Evolutionary conservation across 129 eudicot genomes (phyloP), one percentile per base, ranked within the genome.

Genomic region (Artemisia argyi): DNA sequence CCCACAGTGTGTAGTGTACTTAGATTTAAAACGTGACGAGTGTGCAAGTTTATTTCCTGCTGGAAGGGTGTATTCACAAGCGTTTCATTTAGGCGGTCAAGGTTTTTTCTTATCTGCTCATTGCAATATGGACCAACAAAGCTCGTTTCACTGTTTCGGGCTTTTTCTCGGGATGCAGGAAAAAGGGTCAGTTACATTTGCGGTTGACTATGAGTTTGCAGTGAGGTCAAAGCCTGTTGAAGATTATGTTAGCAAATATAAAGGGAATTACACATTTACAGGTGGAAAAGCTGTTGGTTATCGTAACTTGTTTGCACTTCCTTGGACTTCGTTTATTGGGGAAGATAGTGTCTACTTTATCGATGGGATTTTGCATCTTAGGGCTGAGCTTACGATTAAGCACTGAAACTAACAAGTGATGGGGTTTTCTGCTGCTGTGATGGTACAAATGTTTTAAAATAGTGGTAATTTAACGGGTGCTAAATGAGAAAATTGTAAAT

Each of bases 211-310:
- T 5, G 97, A 93, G 80, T 93, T 93, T 87, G 83, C 97, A 11
- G 83, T 87, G 0, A 78, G 98, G 81, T 77, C 81, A 47, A 89
- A 80, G 71, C 83, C 84, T 0, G 26, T 35, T 0, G 87, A 84
- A 63, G 92, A 80, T 59, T 93, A 50, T 56, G 73, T 72, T 44
- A 85, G 84, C 76, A 93, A 84, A 75, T 87, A 83, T n/a, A 86
- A 73, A 61, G 92, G 96, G 12, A 85, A 71, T 56, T 82, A 87
- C 48, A 76, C 77, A 14, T 89, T 87, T 66, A 89, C 87, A 0
- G 98, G 92, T n/a, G 97, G 97, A 44, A 90, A 89, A 52, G 96
- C 92, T 10, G 92, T 89, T 7, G 98, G 98, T 20, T 87, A 83
- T 50, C 65, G 90, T 11, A 90, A 93, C 83, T 65, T 93, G 70